These are phyloP conservation scores for Ophiostoma populinum DNA, from an alignment of 2,329 filamentous ascomycete species.

Conservation along the genomic window DNA sequence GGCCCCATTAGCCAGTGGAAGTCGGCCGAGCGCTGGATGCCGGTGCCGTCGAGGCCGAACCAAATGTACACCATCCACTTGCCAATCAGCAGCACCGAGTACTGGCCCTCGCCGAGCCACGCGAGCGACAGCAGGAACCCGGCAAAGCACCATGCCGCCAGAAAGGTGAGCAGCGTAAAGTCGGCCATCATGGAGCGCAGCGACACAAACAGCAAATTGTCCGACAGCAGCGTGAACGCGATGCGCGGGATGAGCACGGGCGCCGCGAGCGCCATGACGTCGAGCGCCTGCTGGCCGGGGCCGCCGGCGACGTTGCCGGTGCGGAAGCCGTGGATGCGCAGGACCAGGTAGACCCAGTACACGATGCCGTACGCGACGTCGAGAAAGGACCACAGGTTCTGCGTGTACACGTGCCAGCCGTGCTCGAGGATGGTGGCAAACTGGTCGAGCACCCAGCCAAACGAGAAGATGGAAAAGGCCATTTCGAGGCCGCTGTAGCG, in stretches of 20 bases:
- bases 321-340: conserved; percentile 49
- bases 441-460: conserved; percentile 66
- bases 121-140: conserved; percentile 65
- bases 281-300: conserved; percentile 49
- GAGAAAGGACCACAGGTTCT: conserved; percentile 78
- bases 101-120: conserved; percentile 54
- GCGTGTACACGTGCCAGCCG: conserved; percentile 61
- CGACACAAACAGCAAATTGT: conserved; percentile 70
- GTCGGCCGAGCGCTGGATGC: conserved; percentile 42
- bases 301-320: conserved; percentile 23
- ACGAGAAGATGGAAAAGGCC: conserved; percentile 54
- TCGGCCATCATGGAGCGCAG: conserved; percentile 73
- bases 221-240: conserved; percentile 67
- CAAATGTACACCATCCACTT: conserved; percentile 93
- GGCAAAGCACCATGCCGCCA: conserved; percentile 69
- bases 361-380: conserved; percentile 63
- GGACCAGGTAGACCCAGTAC: conserved; percentile 48
- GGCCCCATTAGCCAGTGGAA: conserved; percentile 72
- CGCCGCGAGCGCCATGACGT: conserved; percentile 63
- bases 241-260: conserved; percentile 62
- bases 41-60: conserved; percentile 67
- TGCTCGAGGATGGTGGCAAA: conserved; percentile 63
- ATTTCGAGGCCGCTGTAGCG: conserved; percentile 41
- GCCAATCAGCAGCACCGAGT: conserved; percentile 50
- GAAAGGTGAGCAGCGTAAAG: conserved; percentile 58